Conservation (phyloP, 176 grass and related monocot species). For the Carex myosuroides region DNA sequence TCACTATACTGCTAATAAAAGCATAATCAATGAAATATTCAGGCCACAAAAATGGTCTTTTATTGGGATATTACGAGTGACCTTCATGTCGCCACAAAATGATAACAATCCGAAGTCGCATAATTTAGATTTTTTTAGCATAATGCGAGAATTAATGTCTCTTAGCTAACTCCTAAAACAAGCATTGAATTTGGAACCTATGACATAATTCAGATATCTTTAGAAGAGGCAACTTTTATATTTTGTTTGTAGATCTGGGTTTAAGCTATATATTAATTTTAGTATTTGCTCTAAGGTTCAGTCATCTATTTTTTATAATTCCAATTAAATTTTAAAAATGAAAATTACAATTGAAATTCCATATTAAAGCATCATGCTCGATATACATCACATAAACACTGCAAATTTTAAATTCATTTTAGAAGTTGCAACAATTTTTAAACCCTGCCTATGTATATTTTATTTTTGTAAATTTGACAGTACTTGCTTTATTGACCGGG, state of each 20-base stretch:
- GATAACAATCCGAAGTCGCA: background rate
- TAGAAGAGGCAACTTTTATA: background rate
- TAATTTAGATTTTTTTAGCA: background rate
- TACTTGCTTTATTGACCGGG: too few species aligned
- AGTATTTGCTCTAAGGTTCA: background rate
- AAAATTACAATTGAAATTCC: background rate
- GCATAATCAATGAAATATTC: too few species aligned
- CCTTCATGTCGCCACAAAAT: background rate
- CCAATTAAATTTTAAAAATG: background rate
- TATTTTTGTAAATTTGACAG: too few species aligned
- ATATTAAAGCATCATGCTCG: background rate
- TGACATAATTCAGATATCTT: background rate
- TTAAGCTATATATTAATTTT: background rate
- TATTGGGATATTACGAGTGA: too few species aligned
- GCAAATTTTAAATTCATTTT: too few species aligned
- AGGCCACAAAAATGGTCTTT: too few species aligned
- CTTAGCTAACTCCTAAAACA: too few species aligned
- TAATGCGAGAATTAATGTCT: too few species aligned
- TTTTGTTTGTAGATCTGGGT: background rate
- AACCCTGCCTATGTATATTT: too few species aligned
- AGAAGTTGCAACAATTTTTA: too few species aligned
- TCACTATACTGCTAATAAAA: background rate
- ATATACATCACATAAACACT: background rate
- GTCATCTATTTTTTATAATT: background rate
- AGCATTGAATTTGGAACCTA: too few species aligned